Base-by-base conservation (phyloP, 75 land plant species). In the Isoetes taiwanensis region DNA sequence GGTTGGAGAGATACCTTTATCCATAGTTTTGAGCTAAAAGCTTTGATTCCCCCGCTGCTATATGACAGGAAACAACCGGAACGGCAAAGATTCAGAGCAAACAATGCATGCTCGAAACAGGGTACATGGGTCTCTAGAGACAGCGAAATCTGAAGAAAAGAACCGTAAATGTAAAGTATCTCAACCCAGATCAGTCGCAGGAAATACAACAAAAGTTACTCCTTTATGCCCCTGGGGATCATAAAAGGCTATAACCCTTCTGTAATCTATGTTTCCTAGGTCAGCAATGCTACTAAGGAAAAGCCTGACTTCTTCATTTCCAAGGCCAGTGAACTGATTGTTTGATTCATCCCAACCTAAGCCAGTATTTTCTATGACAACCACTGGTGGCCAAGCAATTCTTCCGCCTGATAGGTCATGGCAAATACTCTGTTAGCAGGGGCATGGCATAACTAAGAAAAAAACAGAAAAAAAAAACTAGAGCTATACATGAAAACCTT, bases 331-430 rank as follows among this genome's bases (percentile, higher is more conserved):
- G 61, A 43, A 54, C 19, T 1, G 0, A 0, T 63, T 68, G 24
- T 5, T 35, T 28, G 19, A 8, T 21, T 26, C 29, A 41, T 63
- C 58, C n/a, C 14, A 68, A 2, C 57, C 58, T 19, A 58, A 52
- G 26, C 32, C 31, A 8, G 88, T 83, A 30, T 86, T 86, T 77
- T 76, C 80, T 0, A 86, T 65, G 21, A 86, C 55, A 14, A 86
- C 84, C 73, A 86, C 86, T 0, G 93, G 93, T 38, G 93, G 93
- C 93, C 93, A 86, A 1, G 81, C 81, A 12, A 86, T 80, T n/a
- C 70, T 73, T 43, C 58, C 57, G 43, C 83, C 88, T 2, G n/a
- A n/a, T n/a, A n/a, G n/a, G n/a, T n/a, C 14, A n/a, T n/a, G 2
- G 46, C 17, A 14, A n/a, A n/a, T n/a, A n/a, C n/a, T n/a, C n/a